Conservation (phyloP, 345 rosid species). For the Brassica carinata region DNA sequence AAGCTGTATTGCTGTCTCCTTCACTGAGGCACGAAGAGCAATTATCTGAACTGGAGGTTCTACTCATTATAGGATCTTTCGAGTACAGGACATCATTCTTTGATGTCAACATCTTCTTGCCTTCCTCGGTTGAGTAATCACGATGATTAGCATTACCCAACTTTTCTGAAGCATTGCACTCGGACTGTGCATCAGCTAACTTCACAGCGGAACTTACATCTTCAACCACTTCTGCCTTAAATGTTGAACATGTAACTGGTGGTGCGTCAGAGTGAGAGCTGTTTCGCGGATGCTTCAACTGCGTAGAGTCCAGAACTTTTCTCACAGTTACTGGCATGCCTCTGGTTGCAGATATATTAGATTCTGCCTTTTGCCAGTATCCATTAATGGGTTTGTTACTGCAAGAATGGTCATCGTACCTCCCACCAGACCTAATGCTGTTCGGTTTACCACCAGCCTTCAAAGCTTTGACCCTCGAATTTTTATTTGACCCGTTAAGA, state of each 20-base stretch:
- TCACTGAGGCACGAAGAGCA: slow-evolving; percentile 91
- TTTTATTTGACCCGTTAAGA: slow-evolving; percentile 53
- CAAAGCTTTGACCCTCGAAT: slow-evolving; percentile 46
- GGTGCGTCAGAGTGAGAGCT: slow-evolving; percentile 62
- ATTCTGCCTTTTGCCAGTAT: slow-evolving; percentile 56
- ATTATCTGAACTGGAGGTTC: slow-evolving; percentile 76
- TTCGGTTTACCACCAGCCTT: slow-evolving; percentile 54
- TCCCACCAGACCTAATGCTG: slow-evolving; percentile 56
- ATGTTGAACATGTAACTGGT: slow-evolving; percentile 42
- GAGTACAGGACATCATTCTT: slow-evolving; percentile 32
- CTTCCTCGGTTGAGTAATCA: slow-evolving; percentile 39
- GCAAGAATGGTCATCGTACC: slow-evolving; percentile 61
- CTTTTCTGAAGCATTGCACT: slow-evolving; percentile 48
- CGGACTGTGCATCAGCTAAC: slow-evolving; percentile 47
- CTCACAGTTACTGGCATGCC: slow-evolving; percentile 46
- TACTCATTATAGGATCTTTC: slow-evolving; percentile 48
- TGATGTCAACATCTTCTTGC: slow-evolving; percentile 43
- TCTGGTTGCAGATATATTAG: slow-evolving; percentile 42
- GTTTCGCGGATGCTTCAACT: slow-evolving; percentile 62
- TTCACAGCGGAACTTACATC: slow-evolving; percentile 36
- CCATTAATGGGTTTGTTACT: slow-evolving; percentile 59
- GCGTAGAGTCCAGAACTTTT: slow-evolving; percentile 85
- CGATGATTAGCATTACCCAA: slow-evolving; percentile 44
- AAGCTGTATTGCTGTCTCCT: slow-evolving; percentile 73
- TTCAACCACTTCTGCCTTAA: slow-evolving; percentile 42